phyloP scores from a whole-genome alignment of 1,284 basidiomycete genomes.

The Apiotrichum laibachii region DNA sequence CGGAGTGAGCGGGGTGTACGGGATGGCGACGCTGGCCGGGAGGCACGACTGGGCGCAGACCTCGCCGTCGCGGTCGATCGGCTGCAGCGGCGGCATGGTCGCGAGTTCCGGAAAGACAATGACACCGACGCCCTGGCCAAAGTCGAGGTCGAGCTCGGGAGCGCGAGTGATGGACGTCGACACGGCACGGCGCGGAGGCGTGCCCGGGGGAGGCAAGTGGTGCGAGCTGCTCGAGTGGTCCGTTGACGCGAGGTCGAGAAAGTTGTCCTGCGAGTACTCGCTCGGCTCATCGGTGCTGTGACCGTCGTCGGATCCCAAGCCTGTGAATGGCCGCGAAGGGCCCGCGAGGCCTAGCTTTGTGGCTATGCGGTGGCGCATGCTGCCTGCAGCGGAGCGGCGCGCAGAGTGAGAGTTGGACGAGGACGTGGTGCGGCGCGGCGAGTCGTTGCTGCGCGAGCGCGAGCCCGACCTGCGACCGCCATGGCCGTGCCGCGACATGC shows the following conservation, averaged over 20 bases:
- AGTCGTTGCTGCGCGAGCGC: background rate
- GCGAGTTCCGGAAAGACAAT: conserved; percentile 29
- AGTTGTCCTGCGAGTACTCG: conserved; percentile 5
- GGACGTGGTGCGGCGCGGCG: background rate
- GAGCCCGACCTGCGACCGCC: background rate
- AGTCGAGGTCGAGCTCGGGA: background rate
- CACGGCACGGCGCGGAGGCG: conserved; percentile 16
- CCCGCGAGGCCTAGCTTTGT: background rate
- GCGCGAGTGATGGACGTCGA: conserved; percentile 7
- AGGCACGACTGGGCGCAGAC: conserved; percentile 21
- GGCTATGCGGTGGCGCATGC: background rate
- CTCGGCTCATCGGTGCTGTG: background rate
- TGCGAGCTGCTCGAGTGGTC: conserved; percentile 1
- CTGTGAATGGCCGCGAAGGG: conserved; percentile 1
- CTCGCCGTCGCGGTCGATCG: conserved; percentile 16
- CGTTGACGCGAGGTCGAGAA: conserved; percentile 4
- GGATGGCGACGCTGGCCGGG: conserved; percentile 16
- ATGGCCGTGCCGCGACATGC: conserved; percentile 1
- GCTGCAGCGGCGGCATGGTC: conserved; percentile 10
- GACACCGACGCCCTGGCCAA: conserved; percentile 15
- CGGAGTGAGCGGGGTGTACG: conserved; percentile 13
- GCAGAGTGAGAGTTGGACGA: conserved; percentile 1
- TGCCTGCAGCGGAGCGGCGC: background rate
- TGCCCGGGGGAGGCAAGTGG: conserved; percentile 4
- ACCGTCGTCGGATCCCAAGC: conserved; percentile 10